These are phyloP conservation scores for Lathyrus sativus DNA, from an alignment of 306 rosid genomes.

Conservation along the genomic window DNA sequence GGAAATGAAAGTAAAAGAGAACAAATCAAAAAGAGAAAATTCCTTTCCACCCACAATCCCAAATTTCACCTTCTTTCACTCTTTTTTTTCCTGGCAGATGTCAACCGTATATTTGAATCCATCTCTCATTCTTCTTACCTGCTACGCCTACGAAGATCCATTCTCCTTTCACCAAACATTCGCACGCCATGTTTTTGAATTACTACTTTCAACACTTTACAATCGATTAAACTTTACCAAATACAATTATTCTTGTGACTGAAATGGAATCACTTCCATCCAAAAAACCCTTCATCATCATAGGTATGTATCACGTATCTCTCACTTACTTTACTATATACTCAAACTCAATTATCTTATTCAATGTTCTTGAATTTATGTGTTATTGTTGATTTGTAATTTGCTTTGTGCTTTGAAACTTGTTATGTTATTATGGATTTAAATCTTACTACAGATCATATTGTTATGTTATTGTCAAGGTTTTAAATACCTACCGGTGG, in stretches of 20 bases:
- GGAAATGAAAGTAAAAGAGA: slow-evolving; percentile 10
- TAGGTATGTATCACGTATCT: slow-evolving; percentile 7
- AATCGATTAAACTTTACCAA: no score
- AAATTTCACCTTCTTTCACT: background rate
- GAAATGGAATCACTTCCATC: slow-evolving; percentile 19
- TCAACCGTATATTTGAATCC: background rate
- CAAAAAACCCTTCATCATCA: background rate
- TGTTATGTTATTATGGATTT: no score
- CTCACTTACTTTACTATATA: slow-evolving; percentile 5
- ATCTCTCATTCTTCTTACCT: background rate
- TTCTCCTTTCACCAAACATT: background rate
- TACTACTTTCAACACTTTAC: no score
- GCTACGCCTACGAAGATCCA: background rate
- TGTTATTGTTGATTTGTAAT: background rate
- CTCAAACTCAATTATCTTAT: background rate
- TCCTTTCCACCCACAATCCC: background rate
- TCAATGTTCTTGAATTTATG: background rate
- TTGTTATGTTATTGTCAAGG: no score
- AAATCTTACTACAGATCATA: slow-evolving; percentile 18
- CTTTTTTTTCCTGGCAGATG: slow-evolving; percentile 7
- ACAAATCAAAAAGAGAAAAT: background rate
- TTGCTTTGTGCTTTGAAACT: no score
- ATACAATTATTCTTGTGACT: background rate
- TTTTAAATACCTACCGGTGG: no score
- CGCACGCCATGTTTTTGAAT: background rate